These are phyloP conservation scores for Bathelium albidoporum DNA, from an alignment of 495 filamentous ascomycete genomes.

Conservation along the genomic window DNA sequence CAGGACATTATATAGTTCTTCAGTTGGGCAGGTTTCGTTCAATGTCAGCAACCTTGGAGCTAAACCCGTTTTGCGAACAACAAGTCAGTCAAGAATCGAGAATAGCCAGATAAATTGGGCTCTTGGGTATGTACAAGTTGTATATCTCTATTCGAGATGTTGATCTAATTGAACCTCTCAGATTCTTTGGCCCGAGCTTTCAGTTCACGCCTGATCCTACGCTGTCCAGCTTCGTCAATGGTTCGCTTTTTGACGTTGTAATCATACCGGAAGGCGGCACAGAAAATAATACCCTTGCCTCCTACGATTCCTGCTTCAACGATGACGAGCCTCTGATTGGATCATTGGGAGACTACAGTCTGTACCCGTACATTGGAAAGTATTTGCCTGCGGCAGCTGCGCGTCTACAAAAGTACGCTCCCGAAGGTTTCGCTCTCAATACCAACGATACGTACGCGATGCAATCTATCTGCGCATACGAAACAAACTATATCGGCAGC, in stretches of 20 bases:
- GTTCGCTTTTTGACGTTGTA: constrained; percentile 33
- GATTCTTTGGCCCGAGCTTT: constrained; percentile 33
- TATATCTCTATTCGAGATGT: too few relatives aligned
- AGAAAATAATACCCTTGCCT: constrained; percentile 42
- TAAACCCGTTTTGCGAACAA: constrained; percentile 42
- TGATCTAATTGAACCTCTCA: not conserved
- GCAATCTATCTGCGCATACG: constrained; percentile 36
- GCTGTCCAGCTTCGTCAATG: constrained; percentile 22
- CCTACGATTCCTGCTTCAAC: constrained; percentile 34
- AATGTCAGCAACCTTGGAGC: constrained; percentile 38
- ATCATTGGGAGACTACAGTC: constrained; percentile 27
- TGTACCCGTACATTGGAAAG: constrained; percentile 28
- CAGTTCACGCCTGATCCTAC: constrained; percentile 20
- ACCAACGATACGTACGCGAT: constrained; percentile 36
- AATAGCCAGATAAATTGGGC: constrained; percentile 39
- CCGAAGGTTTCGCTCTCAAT: constrained; percentile 28
- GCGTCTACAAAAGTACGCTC: constrained; percentile 28
- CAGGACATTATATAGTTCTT: constrained; percentile 39
- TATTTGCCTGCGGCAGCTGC: constrained; percentile 27
- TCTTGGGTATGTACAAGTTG: constrained; percentile 16
- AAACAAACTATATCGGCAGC: constrained; percentile 26
- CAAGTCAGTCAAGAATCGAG: constrained; percentile 39
- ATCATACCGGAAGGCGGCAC: constrained; percentile 38
- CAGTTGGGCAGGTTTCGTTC: constrained; percentile 33
- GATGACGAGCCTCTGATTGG: constrained; percentile 19